Evolutionary conservation across 2,329 filamentous ascomycete species (phyloP).

Genomic region (Penicillium occitanis): DNA sequence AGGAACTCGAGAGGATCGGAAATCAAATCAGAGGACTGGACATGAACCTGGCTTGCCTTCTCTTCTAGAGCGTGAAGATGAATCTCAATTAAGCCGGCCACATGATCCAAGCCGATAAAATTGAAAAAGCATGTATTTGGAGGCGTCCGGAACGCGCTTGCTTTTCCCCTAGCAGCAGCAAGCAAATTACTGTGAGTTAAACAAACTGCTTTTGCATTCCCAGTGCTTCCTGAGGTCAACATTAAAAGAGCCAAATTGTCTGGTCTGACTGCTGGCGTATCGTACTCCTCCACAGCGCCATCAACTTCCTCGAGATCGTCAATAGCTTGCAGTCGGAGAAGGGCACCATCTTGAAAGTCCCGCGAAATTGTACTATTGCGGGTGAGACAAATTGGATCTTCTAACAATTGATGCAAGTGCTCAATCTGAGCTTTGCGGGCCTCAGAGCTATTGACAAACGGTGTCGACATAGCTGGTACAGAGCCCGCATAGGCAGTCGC

Average conservation of each 20-base stretch:
- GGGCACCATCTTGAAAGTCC: background rate
- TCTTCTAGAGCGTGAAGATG: constrained; percentile 42
- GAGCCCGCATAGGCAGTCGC: constrained; percentile 32
- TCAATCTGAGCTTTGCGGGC: constrained; percentile 30
- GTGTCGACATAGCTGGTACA: constrained; percentile 35
- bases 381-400: constrained; percentile 23
- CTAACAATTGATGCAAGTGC: constrained; percentile 27
- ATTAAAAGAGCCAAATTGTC: constrained; percentile 39
- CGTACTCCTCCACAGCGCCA: background rate
- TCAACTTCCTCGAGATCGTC: background rate
- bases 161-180: constrained; percentile 43
- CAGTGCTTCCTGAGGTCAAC: constrained; percentile 55
- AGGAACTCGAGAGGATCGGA: constrained; percentile 33
- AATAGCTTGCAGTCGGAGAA: background rate
- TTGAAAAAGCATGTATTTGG: constrained; percentile 30
- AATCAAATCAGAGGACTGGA: constrained; percentile 37
- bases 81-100: constrained; percentile 39
- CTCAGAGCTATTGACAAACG: constrained; percentile 30
- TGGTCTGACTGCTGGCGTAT: background rate
- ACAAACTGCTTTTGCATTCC: constrained; percentile 51
- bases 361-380: background rate
- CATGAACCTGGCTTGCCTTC: constrained; percentile 49
- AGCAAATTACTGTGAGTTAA: constrained; percentile 47
- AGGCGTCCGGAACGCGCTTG: background rate
- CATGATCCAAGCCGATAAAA: constrained; percentile 44